Evolutionary conservation across 2,329 filamentous ascomycete species (phyloP).

Genomic region (Aspergillus sp.): DNA sequence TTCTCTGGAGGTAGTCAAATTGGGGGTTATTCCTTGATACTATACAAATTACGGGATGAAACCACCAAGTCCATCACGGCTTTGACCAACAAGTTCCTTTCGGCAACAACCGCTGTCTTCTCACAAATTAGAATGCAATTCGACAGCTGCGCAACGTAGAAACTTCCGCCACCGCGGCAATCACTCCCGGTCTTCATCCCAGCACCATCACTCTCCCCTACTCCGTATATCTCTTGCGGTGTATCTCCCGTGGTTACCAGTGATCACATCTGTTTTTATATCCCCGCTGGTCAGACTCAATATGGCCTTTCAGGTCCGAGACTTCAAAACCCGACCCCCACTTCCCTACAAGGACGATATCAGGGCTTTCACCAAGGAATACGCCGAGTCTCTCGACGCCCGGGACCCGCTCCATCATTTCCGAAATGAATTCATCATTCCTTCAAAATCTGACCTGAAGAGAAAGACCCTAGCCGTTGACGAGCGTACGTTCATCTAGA

Average conservation of each 20-base stretch:
- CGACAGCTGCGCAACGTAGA: neutral
- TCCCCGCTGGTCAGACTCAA: neutral
- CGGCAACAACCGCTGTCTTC: neutral
- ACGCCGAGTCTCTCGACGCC: conserved; percentile 55
- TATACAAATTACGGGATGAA: neutral
- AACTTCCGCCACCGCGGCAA: neutral
- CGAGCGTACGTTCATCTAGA: conserved; percentile 15
- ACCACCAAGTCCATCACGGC: neutral
- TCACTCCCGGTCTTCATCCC: neutral
- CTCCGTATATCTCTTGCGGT: neutral
- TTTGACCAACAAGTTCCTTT: neutral
- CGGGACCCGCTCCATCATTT: conserved; percentile 62
- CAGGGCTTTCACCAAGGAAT: conserved; percentile 35
- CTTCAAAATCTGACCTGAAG: conserved; percentile 69
- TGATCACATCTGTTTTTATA: neutral
- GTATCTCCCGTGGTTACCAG: neutral
- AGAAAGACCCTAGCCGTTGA: conserved; percentile 55
- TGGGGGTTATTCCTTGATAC: neutral
- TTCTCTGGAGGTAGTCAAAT: neutral
- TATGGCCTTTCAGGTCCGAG: conserved; percentile 31
- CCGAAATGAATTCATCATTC: conserved; percentile 73
- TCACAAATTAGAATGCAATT: neutral
- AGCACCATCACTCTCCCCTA: neutral
- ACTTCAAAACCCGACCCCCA: conserved; percentile 28
- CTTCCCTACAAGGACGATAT: conserved; percentile 33